A percentile compares a stretch with the other conserved stretches of the same genome.
Evolutionary conservation across 441 rosid species (phyloP).

Genomic region (Adansonia gregorii): DNA sequence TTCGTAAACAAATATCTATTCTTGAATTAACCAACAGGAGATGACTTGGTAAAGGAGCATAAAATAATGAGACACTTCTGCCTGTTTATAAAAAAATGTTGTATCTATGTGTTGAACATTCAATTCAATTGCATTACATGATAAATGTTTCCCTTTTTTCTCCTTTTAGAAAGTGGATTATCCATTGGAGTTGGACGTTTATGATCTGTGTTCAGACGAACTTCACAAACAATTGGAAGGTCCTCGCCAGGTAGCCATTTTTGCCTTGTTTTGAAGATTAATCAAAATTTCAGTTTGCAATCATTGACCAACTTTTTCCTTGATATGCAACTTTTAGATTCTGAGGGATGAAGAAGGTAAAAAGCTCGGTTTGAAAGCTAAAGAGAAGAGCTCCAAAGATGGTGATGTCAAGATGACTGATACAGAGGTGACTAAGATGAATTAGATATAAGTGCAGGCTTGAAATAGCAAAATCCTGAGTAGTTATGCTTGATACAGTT

Average conservation of each 20-base stretch:
- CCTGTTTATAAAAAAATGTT: neutral
- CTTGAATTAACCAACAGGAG: slow-evolving; percentile 31
- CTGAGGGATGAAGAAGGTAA: slow-evolving; percentile 93
- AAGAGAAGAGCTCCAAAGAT: slow-evolving; percentile 64
- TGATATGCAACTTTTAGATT: slow-evolving; percentile 44
- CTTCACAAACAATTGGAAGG: slow-evolving; percentile 76
- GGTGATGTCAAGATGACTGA: slow-evolving; percentile 73
- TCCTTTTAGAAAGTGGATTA: slow-evolving; percentile 85
- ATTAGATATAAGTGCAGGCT: slow-evolving; percentile 7
- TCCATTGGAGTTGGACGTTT: slow-evolving; percentile 90
- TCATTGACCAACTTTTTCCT: slow-evolving; percentile 13
- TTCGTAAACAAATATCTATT: slow-evolving; percentile 3
- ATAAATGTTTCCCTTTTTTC: slow-evolving; percentile 15
- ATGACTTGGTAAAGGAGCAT: slow-evolving; percentile 12
- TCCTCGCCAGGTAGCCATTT: slow-evolving; percentile 83
- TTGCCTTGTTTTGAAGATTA: slow-evolving; percentile 2
- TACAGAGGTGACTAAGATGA: slow-evolving; percentile 57
- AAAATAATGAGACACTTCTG: slow-evolving; percentile 25
- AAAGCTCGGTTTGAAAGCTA: slow-evolving; percentile 74
- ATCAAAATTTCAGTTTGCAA: slow-evolving; percentile 10
- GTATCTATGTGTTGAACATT: neutral
- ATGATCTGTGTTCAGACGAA: slow-evolving; percentile 88
- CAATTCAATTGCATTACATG: neutral
- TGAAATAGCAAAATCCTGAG: neutral
- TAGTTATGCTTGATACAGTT: slow-evolving; percentile 18